Conservation (phyloP, 352 stramenopile genomes). For the Globisporangium uncinulatum region DNA sequence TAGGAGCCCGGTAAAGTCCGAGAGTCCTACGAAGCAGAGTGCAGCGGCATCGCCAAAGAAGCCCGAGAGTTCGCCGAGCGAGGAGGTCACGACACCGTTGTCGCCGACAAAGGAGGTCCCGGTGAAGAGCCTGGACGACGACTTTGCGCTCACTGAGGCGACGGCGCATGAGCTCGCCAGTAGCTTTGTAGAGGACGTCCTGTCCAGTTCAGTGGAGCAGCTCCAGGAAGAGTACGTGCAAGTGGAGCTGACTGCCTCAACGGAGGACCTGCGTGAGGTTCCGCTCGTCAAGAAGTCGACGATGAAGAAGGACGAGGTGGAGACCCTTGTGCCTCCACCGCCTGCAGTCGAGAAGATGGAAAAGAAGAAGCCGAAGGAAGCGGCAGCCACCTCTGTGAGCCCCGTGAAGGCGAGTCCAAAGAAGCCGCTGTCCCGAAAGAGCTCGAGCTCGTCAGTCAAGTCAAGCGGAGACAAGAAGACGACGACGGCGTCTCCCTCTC, state of each 20-base stretch:
- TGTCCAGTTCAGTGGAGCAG: constrained; percentile 41
- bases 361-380: not conserved
- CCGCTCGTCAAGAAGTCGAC: constrained; percentile 10
- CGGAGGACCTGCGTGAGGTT: constrained; percentile 23
- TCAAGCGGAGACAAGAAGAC: constrained; percentile 22
- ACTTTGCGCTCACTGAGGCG: constrained; percentile 24
- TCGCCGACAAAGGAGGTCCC: constrained; percentile 17
- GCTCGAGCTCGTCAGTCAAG: constrained; percentile 17
- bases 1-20: not conserved
- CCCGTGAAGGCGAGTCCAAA: constrained; percentile 15
- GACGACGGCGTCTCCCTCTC: not conserved
- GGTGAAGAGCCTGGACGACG: constrained; percentile 20
- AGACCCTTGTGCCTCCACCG: not conserved
- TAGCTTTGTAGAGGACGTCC: constrained; percentile 34
- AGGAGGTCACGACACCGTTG: not conserved
- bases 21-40: not conserved
- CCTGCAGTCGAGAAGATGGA: constrained; percentile 7
- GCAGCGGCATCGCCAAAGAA: constrained; percentile 2
- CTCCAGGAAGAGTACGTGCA: constrained; percentile 62
- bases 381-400: constrained; percentile 1
- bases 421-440: constrained; percentile 21
- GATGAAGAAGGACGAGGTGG: constrained; percentile 4
- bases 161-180: constrained; percentile 27
- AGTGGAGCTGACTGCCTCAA: constrained; percentile 54
- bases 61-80: not conserved